Base-by-base conservation (phyloP, 2,329 filamentous ascomycete genomes). In the Hypoxylon sp. region DNA sequence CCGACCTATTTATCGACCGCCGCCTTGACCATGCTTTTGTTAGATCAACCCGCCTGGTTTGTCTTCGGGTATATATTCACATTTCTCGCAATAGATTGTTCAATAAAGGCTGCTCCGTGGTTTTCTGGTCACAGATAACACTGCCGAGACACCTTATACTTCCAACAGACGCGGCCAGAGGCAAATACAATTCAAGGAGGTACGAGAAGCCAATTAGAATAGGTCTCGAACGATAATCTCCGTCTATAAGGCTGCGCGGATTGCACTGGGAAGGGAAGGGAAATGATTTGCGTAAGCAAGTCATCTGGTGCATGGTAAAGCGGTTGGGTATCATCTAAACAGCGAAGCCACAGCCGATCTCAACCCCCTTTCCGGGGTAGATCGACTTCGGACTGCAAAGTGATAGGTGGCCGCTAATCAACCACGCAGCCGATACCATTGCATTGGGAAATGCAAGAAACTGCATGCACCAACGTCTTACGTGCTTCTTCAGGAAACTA, bases 271-370 rank as follows among this genome's bases (percentile, higher is more conserved):
- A 32, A 28, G 42, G 26, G 14, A 7, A 6, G 50, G 50, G 24
- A 42, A 42, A 22, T 11, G 50, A 53, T 53, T 42, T 42, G 26
- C 50, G 42, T 53, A 22, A 42, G 33, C 33, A 42, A 52, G 50
- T 52, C 50, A 52, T 42, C 33, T 42, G 14, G 36, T 28, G 14
- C 20, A n/a, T n/a, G n/a, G n/a, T n/a, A n/a, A n/a, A n/a, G n/a
- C n/a, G n/a, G n/a, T n/a, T n/a, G n/a, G n/a, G n/a, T n/a, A n/a
- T n/a, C n/a, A 28, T 42, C 32, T 14, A 22, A 6, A 40, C 12
- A 45, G 12, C n/a, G n/a, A 54, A 54, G 18, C 28, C 51, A 33
- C 7, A 16, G 26, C 24, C 24, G 51, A 54, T 45, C 38, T 54
- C 22, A 54, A 30, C 40, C 38, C 51, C n/a, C 14, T 24, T 54